Base-by-base conservation (phyloP, 1,139 yeast genomes). In the Debaryomycetaceae sp. region DNA sequence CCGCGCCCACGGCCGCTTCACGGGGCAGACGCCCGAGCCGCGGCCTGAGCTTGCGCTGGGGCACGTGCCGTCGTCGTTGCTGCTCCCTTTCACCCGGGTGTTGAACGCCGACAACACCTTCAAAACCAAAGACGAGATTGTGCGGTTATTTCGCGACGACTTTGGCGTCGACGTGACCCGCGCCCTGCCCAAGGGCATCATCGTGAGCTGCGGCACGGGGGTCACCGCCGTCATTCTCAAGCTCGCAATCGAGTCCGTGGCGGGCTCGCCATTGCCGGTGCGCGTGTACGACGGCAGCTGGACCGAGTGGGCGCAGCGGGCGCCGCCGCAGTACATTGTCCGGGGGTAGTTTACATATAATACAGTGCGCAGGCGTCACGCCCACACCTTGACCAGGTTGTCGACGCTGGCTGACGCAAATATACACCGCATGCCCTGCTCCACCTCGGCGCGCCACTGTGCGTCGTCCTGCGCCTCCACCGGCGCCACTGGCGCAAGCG, bases 161-260 rank as follows among this genome's bases (percentile, higher is more conserved):
- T 60, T 54, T 31, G 58, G 51, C 4, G 35, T 65, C 13, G 71
- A 65, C 43, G 46, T 51, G 28, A 38, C 48, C 4, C 15, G 10
- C 18, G 52, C 42, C 20, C 29, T 30, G 16, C 51, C 49, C 31
- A 76, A 79, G 44, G 88, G 83, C 7, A 73, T 84, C 13, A 77
- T 91, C 34, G 84, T 81, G 27, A 77, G 83, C 85, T 91, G 98
- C 53, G 98, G 97, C 15, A 81, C 96, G 2, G 97, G 97, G 29
- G 96, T 89, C 27, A 81, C 96, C 14, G 96, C 96, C 0, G 85
- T 89, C 40, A 77, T 89, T 25, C 65, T 89, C 35, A 81, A 83
- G 53, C 43, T 62, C 27, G 74, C 72, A 7, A 51, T 68, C 31
- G 63, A 63, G 33, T 47, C 56, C 6, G 50, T 66, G 10, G 66